Base-by-base conservation (phyloP, 495 filamentous ascomycete species). In the Saxophila tyrrhenica region DNA sequence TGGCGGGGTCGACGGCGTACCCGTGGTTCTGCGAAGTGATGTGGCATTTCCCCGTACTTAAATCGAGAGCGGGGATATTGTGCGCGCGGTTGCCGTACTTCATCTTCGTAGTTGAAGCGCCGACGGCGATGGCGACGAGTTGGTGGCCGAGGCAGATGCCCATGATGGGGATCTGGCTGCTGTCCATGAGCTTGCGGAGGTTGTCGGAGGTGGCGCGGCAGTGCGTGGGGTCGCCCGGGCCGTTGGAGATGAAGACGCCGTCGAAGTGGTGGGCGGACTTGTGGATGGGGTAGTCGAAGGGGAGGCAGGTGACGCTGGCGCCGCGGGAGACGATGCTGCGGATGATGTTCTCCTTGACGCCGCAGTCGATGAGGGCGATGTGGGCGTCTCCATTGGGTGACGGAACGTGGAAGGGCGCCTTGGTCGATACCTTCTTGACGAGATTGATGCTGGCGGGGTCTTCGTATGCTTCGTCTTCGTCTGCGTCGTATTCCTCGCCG, bases 261-360 rank as follows among this genome's bases (percentile, higher is more conserved):
- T 98, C 92, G 62, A 95, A 98, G 75, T 95, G 87, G 69, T 94
- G 85, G 54, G 89, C 87, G 22, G 95, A 86, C 78, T 97, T 97
- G 78, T 96, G 89, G 70, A 98, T 91, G 51, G 89, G 89, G 73
- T 87, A 97, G 73, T 96, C 82, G 72, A 85, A 96, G 44, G 92
- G 92, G 73, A 98, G 94, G 52, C 85, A 84, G 21, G 94, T 97
- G 46, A 95, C 84, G 57, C 82, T 86, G 39, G 87, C 82, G 23
- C 90, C 92, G 29, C 92, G 87, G 69, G 74, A 76, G 58, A 97
- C 91, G 57, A 98, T 74, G 66, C 86, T 91, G 59, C 92, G 86
- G 48, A 98, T 81, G 67, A 98, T 98, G 75, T 97, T 98, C 78
- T 98, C 92, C 78, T 98, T 98, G 55, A 98, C 94, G 70, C 92